These are phyloP conservation scores for Apophysomyces trapeziformis DNA, from an alignment of 371 early-diverging fungal species.

Conservation along the genomic window DNA sequence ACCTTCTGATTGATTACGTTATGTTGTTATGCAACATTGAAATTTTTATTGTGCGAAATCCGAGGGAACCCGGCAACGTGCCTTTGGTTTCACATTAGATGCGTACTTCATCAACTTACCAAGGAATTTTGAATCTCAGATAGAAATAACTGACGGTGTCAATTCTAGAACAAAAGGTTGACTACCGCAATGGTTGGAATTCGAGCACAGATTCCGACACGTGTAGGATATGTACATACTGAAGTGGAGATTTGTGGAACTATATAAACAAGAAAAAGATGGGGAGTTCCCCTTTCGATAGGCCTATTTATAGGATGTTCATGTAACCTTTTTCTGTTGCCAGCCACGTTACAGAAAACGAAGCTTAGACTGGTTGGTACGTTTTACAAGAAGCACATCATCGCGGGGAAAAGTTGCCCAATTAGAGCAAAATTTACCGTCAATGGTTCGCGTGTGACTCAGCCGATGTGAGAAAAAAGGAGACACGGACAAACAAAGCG, in stretches of 20 bases:
- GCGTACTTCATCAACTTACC: not conserved
- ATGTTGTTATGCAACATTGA: not conserved
- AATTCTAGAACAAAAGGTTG: constrained; percentile 7
- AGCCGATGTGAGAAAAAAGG: constrained; percentile 4
- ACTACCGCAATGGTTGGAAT: not conserved
- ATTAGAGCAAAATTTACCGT: constrained; percentile 6
- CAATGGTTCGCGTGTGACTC: constrained; percentile 4
- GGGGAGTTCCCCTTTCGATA: not conserved
- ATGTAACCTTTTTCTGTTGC: constrained; percentile 1
- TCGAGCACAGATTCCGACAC: constrained; percentile 8
- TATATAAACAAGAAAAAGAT: not conserved
- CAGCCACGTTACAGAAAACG: constrained; percentile 12
- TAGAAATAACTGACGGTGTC: not conserved
- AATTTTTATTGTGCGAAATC: not conserved
- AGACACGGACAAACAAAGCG: not conserved
- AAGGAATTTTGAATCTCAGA: constrained; percentile 1
- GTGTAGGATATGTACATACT: constrained; percentile 3
- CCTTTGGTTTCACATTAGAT: not conserved
- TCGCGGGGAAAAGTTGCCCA: constrained; percentile 11
- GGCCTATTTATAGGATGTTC: constrained; percentile 2
- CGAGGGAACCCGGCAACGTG: not conserved
- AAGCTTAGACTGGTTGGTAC: not conserved
- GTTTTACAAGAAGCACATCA: constrained; percentile 5
- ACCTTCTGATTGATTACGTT: not conserved
- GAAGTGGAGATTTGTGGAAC: constrained; percentile 11